phyloP scores from a whole-genome alignment of 2,329 filamentous ascomycete species.

The Trichoderma asperellum region DNA sequence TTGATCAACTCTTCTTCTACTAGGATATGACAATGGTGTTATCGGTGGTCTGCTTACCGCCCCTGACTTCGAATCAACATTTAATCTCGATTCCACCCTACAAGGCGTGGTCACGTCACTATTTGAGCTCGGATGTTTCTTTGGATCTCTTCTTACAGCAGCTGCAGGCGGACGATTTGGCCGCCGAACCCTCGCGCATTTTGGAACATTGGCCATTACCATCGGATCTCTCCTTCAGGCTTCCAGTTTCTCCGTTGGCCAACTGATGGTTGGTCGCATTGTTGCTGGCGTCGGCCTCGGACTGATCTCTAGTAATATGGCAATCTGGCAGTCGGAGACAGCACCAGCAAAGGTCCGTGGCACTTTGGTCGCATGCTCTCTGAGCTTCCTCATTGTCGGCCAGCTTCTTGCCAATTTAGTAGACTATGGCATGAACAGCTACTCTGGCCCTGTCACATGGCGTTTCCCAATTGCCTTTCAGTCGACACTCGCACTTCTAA shows the following conservation, averaged over 20 bases:
- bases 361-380: slow-evolving; percentile 34
- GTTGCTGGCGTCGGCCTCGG: slow-evolving; percentile 45
- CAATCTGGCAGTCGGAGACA: slow-evolving; percentile 44
- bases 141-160: slow-evolving; percentile 33
- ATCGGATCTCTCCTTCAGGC: slow-evolving; percentile 51
- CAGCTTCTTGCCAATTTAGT: slow-evolving; percentile 53
- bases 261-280: slow-evolving; percentile 52
- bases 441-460: slow-evolving; percentile 34
- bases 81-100: slow-evolving; percentile 16
- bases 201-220: slow-evolving; percentile 50
- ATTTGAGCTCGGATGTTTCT: slow-evolving; percentile 23
- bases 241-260: slow-evolving; percentile 47
- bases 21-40: slow-evolving; percentile 20
- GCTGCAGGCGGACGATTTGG: slow-evolving; percentile 51
- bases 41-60: slow-evolving; percentile 16
- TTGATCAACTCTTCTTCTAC: not conserved
- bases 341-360: slow-evolving; percentile 19
- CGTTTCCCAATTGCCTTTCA: slow-evolving; percentile 45
- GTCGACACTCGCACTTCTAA: slow-evolving; percentile 39
- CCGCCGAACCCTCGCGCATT: slow-evolving; percentile 47
- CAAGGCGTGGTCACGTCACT: slow-evolving; percentile 22
- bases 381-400: slow-evolving; percentile 47
- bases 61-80: slow-evolving; percentile 21
- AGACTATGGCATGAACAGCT: slow-evolving; percentile 38
- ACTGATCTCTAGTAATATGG: slow-evolving; percentile 25